A percentile compares a stretch with the other conserved stretches of the same genome.
These are phyloP conservation scores for Candida smagusa DNA, from an alignment of 1,139 yeast species.

Conservation along the genomic window DNA sequence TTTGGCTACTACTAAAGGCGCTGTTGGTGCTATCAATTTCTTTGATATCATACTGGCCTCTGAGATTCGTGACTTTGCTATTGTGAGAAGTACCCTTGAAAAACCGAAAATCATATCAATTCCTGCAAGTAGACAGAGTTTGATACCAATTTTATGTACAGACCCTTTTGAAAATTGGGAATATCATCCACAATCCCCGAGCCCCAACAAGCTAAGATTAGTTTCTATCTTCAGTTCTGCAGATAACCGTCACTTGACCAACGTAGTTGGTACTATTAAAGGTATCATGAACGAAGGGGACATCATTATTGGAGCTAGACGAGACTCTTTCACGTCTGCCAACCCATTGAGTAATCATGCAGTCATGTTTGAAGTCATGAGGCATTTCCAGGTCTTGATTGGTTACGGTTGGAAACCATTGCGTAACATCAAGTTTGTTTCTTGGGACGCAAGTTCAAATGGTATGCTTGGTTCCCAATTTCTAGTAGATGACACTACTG, in stretches of 20 bases:
- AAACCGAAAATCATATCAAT: conserved; percentile 26
- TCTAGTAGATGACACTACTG: conserved; percentile 20
- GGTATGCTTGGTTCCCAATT: conserved; percentile 34
- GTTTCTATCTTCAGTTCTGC: conserved; percentile 14
- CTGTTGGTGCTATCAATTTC: conserved; percentile 28
- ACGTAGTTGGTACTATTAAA: conserved; percentile 33
- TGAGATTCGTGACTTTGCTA: conserved; percentile 13
- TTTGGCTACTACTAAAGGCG: conserved; percentile 29
- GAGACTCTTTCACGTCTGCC: conserved; percentile 38
- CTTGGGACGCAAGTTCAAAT: conserved; percentile 42
- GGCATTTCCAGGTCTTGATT: conserved; percentile 32
- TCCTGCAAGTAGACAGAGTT: conserved; percentile 21
- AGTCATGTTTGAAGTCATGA: conserved; percentile 38
- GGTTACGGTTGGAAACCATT: conserved; percentile 45
- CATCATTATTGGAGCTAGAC: conserved; percentile 39
- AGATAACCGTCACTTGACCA: conserved; percentile 22
- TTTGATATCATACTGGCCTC: conserved; percentile 12
- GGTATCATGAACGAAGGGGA: conserved; percentile 44
- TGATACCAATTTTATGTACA: neutral
- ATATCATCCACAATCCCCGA: conserved; percentile 19
- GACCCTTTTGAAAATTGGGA: conserved; percentile 25
- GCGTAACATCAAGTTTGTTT: conserved; percentile 38
- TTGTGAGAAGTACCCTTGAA: conserved; percentile 22
- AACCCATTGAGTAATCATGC: conserved; percentile 44
- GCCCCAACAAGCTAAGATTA: conserved; percentile 18